A percentile compares a stretch with the other conserved stretches of the same genome.
Conservation (phyloP, 805 yeast genomes). For the Metschnikowia amazonensis region DNA sequence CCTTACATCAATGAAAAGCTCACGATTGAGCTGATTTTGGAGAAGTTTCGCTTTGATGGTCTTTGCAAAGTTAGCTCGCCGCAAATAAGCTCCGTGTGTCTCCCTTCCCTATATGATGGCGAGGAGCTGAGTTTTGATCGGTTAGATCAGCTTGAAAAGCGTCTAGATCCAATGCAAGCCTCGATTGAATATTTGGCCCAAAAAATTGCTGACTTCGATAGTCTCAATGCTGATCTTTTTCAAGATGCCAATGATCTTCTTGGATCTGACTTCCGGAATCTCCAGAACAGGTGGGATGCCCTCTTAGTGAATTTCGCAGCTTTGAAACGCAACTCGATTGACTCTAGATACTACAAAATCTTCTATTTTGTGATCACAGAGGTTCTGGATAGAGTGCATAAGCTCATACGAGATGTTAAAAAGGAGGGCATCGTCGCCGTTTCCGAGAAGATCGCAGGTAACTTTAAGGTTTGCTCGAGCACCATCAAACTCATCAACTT, state of each 20-base stretch:
- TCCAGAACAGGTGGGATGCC: slow-evolving; percentile 10
- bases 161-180: slow-evolving; percentile 9
- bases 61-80: not conserved
- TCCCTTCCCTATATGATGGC: not conserved
- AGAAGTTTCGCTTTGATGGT: slow-evolving; percentile 5
- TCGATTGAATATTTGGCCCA: slow-evolving; percentile 12
- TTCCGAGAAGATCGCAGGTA: slow-evolving; percentile 27
- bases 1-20: not conserved
- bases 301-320: slow-evolving; percentile 5
- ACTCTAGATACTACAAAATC: slow-evolving; percentile 8
- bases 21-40: slow-evolving; percentile 7
- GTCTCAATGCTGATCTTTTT: not conserved
- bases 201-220: slow-evolving; percentile 8
- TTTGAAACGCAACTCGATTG: slow-evolving; percentile 10
- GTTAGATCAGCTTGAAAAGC: not conserved
- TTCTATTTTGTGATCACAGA: slow-evolving; percentile 11
- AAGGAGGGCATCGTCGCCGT: slow-evolving; percentile 16
- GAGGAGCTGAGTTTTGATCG: not conserved
- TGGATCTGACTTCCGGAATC: not conserved
- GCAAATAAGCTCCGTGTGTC: not conserved
- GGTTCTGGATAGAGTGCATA: slow-evolving; percentile 6
- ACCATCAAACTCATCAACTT: slow-evolving; percentile 30
- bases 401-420: slow-evolving; percentile 5
- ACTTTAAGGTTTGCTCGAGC: slow-evolving; percentile 39
- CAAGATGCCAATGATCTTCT: not conserved